These are phyloP conservation scores for Neoboletus magnificus DNA, from an alignment of 768 basidiomycete species.

Conservation along the genomic window DNA sequence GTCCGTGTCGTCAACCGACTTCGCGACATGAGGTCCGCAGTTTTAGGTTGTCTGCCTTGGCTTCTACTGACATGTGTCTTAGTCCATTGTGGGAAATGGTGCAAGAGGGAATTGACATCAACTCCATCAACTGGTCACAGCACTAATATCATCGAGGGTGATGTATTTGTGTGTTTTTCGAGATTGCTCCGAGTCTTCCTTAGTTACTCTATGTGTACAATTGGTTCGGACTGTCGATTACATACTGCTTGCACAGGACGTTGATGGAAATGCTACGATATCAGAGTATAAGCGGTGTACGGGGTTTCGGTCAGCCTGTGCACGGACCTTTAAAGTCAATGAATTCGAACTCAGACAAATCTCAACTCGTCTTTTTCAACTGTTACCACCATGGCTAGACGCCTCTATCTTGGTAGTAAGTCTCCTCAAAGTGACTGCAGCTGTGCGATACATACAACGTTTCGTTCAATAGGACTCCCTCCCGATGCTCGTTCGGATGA, in stretches of 20 bases:
- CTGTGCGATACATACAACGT: neutral
- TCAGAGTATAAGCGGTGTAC: conserved; percentile 4
- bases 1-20: conserved; percentile 81
- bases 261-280: neutral
- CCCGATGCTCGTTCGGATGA: conserved; percentile 81
- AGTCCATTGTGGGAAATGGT: conserved; percentile 99
- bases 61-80: conserved; percentile 6
- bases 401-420: conserved; percentile 84
- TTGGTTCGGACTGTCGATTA: conserved; percentile 1
- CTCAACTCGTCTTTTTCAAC: conserved; percentile 28
- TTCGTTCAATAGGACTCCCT: conserved; percentile 59
- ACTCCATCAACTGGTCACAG: conserved; percentile 90
- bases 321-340: conserved; percentile 31
- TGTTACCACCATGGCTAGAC: conserved; percentile 63
- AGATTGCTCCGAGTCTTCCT: conserved; percentile 10
- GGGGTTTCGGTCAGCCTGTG: conserved; percentile 20
- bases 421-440: conserved; percentile 10
- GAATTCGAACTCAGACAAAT: conserved; percentile 32
- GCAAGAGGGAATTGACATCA: conserved; percentile 96
- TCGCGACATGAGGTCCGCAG: conserved; percentile 84
- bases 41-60: neutral
- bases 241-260: neutral
- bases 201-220: conserved; percentile 11
- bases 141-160: conserved; percentile 32
- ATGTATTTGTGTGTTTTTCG: neutral